phyloP scores from a whole-genome alignment of 2,329 filamentous ascomycete genomes.

The Aspergillus pseudoterreus region DNA sequence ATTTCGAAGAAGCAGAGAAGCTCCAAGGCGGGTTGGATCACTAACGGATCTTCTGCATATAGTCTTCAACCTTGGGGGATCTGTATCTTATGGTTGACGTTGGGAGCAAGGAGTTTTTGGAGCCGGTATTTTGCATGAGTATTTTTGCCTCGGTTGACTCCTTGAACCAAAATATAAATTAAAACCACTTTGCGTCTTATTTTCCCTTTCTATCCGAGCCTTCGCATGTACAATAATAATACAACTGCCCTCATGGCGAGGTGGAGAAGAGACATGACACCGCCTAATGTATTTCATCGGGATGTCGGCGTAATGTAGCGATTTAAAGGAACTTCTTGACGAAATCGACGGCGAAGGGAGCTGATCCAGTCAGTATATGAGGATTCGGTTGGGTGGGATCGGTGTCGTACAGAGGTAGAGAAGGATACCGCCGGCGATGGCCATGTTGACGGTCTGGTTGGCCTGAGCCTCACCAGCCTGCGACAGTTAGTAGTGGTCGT shows the following conservation, averaged over 20 bases:
- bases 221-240: slow-evolving; percentile 33
- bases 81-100: slow-evolving; percentile 6
- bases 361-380: slow-evolving; percentile 23
- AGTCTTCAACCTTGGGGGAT: slow-evolving; percentile 2
- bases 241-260: slow-evolving; percentile 24
- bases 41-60: slow-evolving; percentile 7
- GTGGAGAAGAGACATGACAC: slow-evolving; percentile 4
- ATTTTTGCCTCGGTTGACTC: slow-evolving; percentile 1
- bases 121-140: slow-evolving; percentile 6
- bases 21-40: slow-evolving; percentile 19
- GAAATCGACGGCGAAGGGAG: slow-evolving; percentile 49
- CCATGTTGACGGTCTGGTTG: slow-evolving; percentile 51
- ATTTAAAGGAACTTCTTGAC: slow-evolving; percentile 45
- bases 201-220: slow-evolving; percentile 18
- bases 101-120: slow-evolving; percentile 11
- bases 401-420: slow-evolving; percentile 58
- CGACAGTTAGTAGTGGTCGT: slow-evolving; percentile 7
- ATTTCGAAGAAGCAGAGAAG: slow-evolving; percentile 55
- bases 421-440: slow-evolving; percentile 51
- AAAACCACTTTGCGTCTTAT: slow-evolving; percentile 11
- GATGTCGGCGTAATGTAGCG: neutral
- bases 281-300: neutral
- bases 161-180: slow-evolving; percentile 1
- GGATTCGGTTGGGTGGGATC: neutral
- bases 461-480: slow-evolving; percentile 53